Evolutionary conservation across 2,329 filamentous ascomycete species (phyloP).

Genomic region (Penicillium rolfsii): DNA sequence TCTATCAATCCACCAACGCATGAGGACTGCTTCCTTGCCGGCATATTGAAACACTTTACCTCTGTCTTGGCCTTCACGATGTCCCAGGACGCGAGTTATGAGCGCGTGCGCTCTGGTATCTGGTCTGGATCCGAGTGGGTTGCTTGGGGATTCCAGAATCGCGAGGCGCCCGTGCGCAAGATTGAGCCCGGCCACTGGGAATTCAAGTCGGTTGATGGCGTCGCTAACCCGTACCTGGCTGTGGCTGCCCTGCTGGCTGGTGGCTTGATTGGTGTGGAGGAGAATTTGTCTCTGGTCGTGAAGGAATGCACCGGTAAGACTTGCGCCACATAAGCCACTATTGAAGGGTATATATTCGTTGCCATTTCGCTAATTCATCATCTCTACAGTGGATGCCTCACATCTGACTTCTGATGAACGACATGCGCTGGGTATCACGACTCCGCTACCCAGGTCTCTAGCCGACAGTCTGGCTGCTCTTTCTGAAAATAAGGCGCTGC

Average conservation of each 20-base stretch:
- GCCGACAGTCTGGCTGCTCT: constrained; percentile 41
- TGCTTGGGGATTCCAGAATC: constrained; percentile 80
- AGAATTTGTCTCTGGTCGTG: constrained; percentile 29
- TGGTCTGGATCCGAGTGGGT: constrained; percentile 83
- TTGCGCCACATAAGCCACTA: background rate
- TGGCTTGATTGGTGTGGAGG: constrained; percentile 59
- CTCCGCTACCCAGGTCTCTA: constrained; percentile 40
- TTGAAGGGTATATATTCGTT: background rate
- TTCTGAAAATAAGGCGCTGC: constrained; percentile 34
- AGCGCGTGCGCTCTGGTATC: constrained; percentile 66
- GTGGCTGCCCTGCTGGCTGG: constrained; percentile 64
- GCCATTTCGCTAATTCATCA: background rate
- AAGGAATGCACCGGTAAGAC: constrained; percentile 40
- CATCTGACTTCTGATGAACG: constrained; percentile 36
- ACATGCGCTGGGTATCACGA: constrained; percentile 42
- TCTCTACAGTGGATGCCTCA: constrained; percentile 38
- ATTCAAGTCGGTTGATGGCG: constrained; percentile 74
- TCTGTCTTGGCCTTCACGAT: constrained; percentile 71
- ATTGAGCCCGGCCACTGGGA: constrained; percentile 73
- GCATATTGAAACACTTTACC: constrained; percentile 67
- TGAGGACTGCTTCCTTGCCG: constrained; percentile 68
- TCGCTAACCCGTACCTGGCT: constrained; percentile 77
- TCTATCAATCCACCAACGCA: constrained; percentile 59
- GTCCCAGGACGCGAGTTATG: constrained; percentile 68
- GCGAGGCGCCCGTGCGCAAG: constrained; percentile 73